Base-by-base conservation (phyloP, 371 early-diverging fungal species). In the Massospora cicadina region DNA sequence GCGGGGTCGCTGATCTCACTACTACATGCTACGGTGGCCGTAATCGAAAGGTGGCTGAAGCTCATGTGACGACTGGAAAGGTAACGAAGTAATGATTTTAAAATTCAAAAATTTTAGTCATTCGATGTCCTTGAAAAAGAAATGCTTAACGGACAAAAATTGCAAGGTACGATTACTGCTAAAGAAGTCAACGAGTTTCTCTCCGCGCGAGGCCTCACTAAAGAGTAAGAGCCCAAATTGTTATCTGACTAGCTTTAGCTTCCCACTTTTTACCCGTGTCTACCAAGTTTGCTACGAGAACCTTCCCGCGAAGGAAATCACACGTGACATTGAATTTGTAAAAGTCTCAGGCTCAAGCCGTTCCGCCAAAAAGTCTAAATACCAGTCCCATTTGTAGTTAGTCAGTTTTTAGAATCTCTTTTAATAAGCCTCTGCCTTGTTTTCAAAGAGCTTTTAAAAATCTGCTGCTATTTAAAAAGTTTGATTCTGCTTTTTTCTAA, bases 1-100 rank as follows among this genome's bases (percentile, higher is more conserved):
- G 96, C 72, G 98, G 99, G 64, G 84, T 87, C n/a, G 88, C 87
- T 7, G 88, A 87, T 71, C 70, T 99, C 54, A 91, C 99, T 68
- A 95, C 98, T 0, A 94, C 96, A 1, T 96, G 97, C 74, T 84
- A 86, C 63, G 92, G 91, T 65, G 99, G 99, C 7, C 86, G 99
- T 65, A 99, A 99, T 79, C 83, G 94, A 58, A 84, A 84, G 65
- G 85, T 95, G 13, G 93, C 93, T 2, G 94, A 94, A 71, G 95
- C 92, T 0, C 86, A 85, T 73, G 94, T 89, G 24, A 73, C 71
- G 65, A 92, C 91, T 12, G 89, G 90, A 58, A 91, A 92, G 75
- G 76, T 58, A 55, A 62, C 32, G 32, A 54, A 0, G 66, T 28
- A 17, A 10, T 10, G 30, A 13, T 13, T 12, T 24, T n/a, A 24